Base-by-base conservation (phyloP, 2,329 filamentous ascomycete species). In the Alternaria postmessia region DNA sequence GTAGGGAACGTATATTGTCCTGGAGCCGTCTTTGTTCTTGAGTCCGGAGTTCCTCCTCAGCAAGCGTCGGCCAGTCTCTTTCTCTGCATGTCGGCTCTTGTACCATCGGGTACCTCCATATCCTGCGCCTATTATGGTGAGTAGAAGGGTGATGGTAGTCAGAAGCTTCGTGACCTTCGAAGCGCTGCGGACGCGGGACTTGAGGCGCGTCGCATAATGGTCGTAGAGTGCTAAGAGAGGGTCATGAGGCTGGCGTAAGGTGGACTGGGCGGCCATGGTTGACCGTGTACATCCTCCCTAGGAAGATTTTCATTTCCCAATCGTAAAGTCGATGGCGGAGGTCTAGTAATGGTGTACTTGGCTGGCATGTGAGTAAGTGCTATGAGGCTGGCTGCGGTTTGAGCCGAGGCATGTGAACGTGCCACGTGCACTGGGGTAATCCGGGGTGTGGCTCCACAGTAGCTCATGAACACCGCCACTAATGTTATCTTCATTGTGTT, bases 1-100 rank as follows among this genome's bases (percentile, higher is more conserved):
- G 79, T 97, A 95, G 2, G 94, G 94, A 28, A 99, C 95, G 75
- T 95, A 98, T 59, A 99, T 95, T 14, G 93, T 96, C 56, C 95
- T 87, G 49, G 93, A 94, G 51, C 95, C 95, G 83, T 98, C 95
- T 81, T 97, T 97, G 71, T 94, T 93, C 79, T 91, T 88, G 64
- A 98, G 84, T 72, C 93, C 96, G 32, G 94, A 98, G 80, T 99
- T 99, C 61, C 92, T 90, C 59, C 95, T 88, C 64, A 98, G 83
- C 54, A 99, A 85, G 66, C 91, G 91, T 64, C 88, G 85, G 5
- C 94, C 94, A 69, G 93, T 91, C 70, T 95, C 93, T 67, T 88
- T 89, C 79, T 98, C 94, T 65, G 88, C 89, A 49, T 87, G 87
- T 61, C 88, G 85, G 58, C 85, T 87, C 73, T 86, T 89, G 86